Percentiles rank a stretch among this genome's conserved stretches.
Conservation (phyloP, 1,284 basidiomycete species). For the Amylostereum chailletii region DNA sequence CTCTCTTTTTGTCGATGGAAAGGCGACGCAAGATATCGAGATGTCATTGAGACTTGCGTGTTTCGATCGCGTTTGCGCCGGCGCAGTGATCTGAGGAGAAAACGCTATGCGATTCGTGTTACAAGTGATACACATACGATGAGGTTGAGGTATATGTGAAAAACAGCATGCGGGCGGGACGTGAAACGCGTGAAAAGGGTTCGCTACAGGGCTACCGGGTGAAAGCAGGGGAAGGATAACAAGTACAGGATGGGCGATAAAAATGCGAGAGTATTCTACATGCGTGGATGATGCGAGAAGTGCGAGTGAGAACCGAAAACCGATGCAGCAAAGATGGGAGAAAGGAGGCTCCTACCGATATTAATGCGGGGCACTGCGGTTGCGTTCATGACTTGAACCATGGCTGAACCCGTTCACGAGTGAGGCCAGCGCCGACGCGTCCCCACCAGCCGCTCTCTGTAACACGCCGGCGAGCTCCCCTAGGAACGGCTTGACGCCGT, state of each 20-base stretch:
- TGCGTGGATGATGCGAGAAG: neutral
- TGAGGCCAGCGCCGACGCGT: neutral
- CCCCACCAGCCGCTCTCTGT: conserved; percentile 16
- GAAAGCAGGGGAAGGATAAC: too few relatives aligned
- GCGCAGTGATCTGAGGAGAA: too few relatives aligned
- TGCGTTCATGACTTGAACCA: neutral
- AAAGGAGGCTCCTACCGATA: too few relatives aligned
- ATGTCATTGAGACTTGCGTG: too few relatives aligned
- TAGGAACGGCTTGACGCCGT: conserved; percentile 4
- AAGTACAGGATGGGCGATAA: neutral
- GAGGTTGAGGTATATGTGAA: neutral
- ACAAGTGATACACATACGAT: neutral
- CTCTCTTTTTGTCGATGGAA: neutral
- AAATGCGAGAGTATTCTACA: neutral
- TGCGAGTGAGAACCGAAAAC: neutral
- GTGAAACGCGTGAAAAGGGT: too few relatives aligned
- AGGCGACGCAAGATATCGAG: neutral
- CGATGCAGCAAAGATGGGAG: too few relatives aligned
- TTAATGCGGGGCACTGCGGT: too few relatives aligned
- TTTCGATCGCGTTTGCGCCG: too few relatives aligned
- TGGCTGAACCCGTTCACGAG: neutral
- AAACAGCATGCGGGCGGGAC: too few relatives aligned
- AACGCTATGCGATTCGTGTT: neutral
- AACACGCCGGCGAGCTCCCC: conserved; percentile 8
- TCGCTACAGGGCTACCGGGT: too few relatives aligned